Evolutionary conservation across 108 stramenopile genomes (phyloP).

Genomic region (Skeletonema costatum): DNA sequence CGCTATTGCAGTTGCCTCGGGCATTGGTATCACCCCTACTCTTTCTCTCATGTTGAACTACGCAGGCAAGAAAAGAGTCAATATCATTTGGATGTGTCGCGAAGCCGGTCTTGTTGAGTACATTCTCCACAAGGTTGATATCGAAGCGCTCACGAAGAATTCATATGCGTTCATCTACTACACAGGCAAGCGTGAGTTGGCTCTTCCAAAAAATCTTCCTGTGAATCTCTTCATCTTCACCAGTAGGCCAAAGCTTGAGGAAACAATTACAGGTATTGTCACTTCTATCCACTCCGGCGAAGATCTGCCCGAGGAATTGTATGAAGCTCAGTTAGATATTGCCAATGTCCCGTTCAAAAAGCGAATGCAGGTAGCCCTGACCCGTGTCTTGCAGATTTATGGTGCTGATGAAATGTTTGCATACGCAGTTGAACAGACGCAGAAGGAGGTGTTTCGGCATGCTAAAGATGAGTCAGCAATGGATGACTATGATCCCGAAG

Average conservation of each 20-base stretch:
- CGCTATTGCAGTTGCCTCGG: conserved; percentile 10
- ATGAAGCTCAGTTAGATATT: neutral
- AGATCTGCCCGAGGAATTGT: conserved; percentile 10
- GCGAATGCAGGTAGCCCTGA: neutral
- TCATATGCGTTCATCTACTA: conserved; percentile 11
- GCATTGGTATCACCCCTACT: conserved; percentile 24
- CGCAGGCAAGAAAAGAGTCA: neutral
- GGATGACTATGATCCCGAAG: neutral
- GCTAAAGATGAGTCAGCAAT: neutral
- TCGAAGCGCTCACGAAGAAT: neutral
- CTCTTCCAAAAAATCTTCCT: conserved; percentile 1
- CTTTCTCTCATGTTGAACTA: neutral
- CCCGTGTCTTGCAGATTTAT: neutral
- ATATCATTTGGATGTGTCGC: conserved; percentile 10
- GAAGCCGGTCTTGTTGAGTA: conserved; percentile 11
- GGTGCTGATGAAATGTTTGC: neutral
- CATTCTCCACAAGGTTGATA: neutral
- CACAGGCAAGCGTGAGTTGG: conserved; percentile 11
- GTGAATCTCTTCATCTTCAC: conserved; percentile 7
- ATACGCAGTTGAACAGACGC: conserved; percentile 6
- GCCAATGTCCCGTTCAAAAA: neutral
- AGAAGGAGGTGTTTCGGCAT: neutral
- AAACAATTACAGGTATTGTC: neutral
- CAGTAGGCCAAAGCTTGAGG: conserved; percentile 10
- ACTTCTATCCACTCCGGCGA: neutral